Evolutionary conservation across 179 eudicot species (phyloP).

Genomic region (Beta lomatogona): DNA sequence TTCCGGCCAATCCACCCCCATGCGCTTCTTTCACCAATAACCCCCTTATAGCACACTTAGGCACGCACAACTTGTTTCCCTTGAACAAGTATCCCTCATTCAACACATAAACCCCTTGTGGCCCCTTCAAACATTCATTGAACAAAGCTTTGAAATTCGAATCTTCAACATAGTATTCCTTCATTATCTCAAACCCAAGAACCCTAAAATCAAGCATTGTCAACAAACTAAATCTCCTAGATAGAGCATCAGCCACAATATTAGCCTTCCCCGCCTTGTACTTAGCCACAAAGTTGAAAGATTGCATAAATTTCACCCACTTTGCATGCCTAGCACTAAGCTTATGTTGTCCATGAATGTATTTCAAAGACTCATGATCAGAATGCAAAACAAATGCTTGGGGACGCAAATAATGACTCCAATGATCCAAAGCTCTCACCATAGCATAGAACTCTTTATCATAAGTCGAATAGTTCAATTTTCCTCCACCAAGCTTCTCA

Average conservation of each 20-base stretch:
- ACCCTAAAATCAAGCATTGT: background rate
- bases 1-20: background rate
- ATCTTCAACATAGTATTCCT: background rate
- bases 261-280: background rate
- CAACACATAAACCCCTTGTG: too few relatives aligned
- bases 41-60: background rate
- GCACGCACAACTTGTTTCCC: background rate
- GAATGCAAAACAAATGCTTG: background rate
- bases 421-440: too few relatives aligned
- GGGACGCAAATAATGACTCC: too few relatives aligned
- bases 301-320: slow-evolving; percentile 1
- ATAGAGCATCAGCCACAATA: background rate
- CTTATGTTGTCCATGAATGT: background rate
- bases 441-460: too few relatives aligned
- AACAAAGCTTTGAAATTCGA: background rate
- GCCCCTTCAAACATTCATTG: too few relatives aligned
- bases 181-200: background rate
- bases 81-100: background rate
- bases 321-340: slow-evolving; percentile 3
- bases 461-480: too few relatives aligned
- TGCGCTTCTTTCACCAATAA: background rate
- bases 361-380: slow-evolving; percentile 7
- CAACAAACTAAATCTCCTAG: background rate
- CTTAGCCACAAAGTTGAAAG: background rate
- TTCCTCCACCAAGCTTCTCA: too few relatives aligned